phyloP scores from a whole-genome alignment of 164 flowering plant species.

The Stephania cephalantha region DNA sequence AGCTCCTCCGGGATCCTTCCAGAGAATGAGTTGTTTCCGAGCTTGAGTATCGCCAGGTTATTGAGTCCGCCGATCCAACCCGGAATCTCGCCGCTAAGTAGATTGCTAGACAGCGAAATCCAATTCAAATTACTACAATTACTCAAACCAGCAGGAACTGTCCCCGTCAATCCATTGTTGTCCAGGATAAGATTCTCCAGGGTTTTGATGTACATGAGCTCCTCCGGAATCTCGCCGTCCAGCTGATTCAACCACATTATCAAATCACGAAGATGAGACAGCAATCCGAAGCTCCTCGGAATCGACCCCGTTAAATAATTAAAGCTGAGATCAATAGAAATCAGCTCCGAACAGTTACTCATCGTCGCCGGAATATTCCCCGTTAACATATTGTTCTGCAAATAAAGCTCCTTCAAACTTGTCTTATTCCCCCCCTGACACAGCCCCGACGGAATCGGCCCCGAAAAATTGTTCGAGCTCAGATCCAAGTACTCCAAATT shows the following conservation, averaged over 20 bases:
- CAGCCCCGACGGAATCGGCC: constrained; percentile 50
- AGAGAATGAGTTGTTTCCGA: constrained; percentile 73
- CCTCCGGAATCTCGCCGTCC: constrained; percentile 67
- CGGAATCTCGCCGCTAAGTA: constrained; percentile 69
- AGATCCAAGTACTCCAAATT: constrained; percentile 69
- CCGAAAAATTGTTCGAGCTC: constrained; percentile 71
- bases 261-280: constrained; percentile 62
- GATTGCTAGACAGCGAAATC: constrained; percentile 88
- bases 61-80: constrained; percentile 53
- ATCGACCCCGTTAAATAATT: constrained; percentile 71
- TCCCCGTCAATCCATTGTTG: constrained; percentile 66
- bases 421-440: constrained; percentile 33
- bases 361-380: constrained; percentile 61
- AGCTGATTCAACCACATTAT: constrained; percentile 77
- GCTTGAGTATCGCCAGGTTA: constrained; percentile 79
- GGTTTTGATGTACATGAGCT: constrained; percentile 39
- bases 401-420: constrained; percentile 52
- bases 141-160: constrained; percentile 65
- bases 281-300: constrained; percentile 63
- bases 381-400: constrained; percentile 61
- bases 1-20: constrained; percentile 79
- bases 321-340: constrained; percentile 84
- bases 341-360: constrained; percentile 69
- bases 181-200: constrained; percentile 87
- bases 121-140: constrained; percentile 80